Evolutionary conservation across 768 basidiomycete genomes (phyloP), one percentile per base, ranked within the genome.

Genomic region (Dendrothele bispora): DNA sequence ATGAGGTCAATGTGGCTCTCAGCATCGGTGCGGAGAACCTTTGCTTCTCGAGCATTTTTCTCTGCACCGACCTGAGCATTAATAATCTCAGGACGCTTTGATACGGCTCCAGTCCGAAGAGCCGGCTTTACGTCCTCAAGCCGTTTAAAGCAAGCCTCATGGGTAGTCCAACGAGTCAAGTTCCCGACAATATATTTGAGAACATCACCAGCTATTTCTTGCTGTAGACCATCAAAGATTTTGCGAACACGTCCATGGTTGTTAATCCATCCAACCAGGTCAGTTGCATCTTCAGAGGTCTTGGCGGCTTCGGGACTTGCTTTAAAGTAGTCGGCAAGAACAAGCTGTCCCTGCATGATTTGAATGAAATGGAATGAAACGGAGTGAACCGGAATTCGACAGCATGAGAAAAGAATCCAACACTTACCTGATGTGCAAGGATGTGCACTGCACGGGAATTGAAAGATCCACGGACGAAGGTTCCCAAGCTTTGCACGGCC

Each of bases 141-240:
- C 22, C 51, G 47, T 27, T 50, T 39, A 39, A 65, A 67, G 1
- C 58, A 54, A 46, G 60, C 45, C 18, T 57, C 61, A 38, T 64
- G 61, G 2, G 61, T 67, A 1, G 53, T 59, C 63, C 60, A 67
- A 15, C 52, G 52, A 0, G 60, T 67, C 43, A 64, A 52, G 44
- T 67, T 64, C 7, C 57, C 59, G 26, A 59, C 48, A 11, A 65
- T 53, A 41, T 57, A 62, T 10, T 56, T 44, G 15, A 64, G 55
- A 34, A 60, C 49, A 12, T 26, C 21, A 7, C 29, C 37, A 10
- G 18, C 20, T 39, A 21, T 24, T 27, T 32, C 37, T 3, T 28
- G 39, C 18, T 46, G 44, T 22, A 30, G 8, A 5, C 1, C 32
- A 10, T 46, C 30, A 22, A 46, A 46, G 4, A 46, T 46, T 21